A percentile compares a stretch with the other conserved stretches of the same genome.
These are phyloP conservation scores for Microbotryomycetes sp. DNA, from an alignment of 1,284 basidiomycete genomes.

Conservation along the genomic window DNA sequence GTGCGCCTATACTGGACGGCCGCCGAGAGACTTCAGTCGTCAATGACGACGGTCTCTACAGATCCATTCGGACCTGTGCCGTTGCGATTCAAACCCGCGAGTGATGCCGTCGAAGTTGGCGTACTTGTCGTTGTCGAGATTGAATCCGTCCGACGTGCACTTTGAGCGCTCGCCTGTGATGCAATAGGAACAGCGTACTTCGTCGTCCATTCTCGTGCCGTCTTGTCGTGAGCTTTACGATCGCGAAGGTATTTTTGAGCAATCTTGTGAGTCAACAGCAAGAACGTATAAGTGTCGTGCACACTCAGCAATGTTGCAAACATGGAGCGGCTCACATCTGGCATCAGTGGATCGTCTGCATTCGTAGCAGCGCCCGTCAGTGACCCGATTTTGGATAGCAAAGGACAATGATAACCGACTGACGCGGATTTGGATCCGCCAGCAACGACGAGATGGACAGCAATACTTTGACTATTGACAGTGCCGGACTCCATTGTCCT, in stretches of 20 bases:
- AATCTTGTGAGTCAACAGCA: conserved; percentile 66
- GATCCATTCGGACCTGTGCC: background rate
- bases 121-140: background rate
- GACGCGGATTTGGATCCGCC: conserved; percentile 81
- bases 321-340: background rate
- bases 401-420: background rate
- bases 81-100: too few relatives aligned
- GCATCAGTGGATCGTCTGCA: conserved; percentile 8
- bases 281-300: background rate
- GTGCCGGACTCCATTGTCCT: conserved; percentile 81
- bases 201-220: conserved; percentile 23
- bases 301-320: background rate
- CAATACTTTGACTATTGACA: conserved; percentile 52
- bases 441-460: conserved; percentile 95
- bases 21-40: too few relatives aligned
- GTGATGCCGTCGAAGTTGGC: background rate
- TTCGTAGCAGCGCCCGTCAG: too few relatives aligned
- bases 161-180: background rate
- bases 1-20: too few relatives aligned
- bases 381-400: background rate
- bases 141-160: background rate
- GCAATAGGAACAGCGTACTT: background rate
- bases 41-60: background rate
- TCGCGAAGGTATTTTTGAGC: conserved; percentile 63
- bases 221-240: conserved; percentile 27